phyloP scores from a whole-genome alignment of 805 yeast genomes.

The Cyberlindnera bimundalis region DNA sequence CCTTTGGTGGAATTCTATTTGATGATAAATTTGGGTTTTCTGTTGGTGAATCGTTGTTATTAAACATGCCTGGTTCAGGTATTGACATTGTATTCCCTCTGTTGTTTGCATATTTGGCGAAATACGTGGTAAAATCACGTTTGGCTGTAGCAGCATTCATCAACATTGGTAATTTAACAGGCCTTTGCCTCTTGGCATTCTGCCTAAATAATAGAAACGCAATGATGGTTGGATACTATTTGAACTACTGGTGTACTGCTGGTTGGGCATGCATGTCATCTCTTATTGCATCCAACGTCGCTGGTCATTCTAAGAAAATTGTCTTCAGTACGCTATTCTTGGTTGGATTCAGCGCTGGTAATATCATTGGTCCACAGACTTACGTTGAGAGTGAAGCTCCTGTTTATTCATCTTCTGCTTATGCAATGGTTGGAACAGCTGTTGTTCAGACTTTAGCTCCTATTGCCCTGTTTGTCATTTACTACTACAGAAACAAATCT shows the following conservation, averaged over 20 bases:
- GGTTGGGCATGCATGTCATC: constrained; percentile 34
- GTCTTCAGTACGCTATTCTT: constrained; percentile 54
- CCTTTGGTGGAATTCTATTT: constrained; percentile 16
- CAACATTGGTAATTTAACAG: constrained; percentile 22
- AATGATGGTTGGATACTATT: constrained; percentile 23
- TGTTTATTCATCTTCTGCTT: constrained; percentile 38
- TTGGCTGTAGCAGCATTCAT: constrained; percentile 22
- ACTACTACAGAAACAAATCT: constrained; percentile 29
- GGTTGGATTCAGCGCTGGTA: constrained; percentile 64
- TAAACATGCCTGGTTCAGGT: constrained; percentile 31
- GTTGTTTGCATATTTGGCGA: constrained; percentile 19
- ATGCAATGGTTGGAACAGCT: constrained; percentile 9
- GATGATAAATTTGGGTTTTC: constrained; percentile 14
- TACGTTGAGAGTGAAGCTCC: constrained; percentile 58
- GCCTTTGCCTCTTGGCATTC: constrained; percentile 34
- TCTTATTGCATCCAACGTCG: constrained; percentile 44
- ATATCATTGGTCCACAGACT: constrained; percentile 72
- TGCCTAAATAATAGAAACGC: constrained; percentile 30
- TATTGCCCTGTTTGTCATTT: constrained; percentile 2
- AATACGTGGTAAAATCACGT: constrained; percentile 24
- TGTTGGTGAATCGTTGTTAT: constrained; percentile 14
- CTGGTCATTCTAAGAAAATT: constrained; percentile 71
- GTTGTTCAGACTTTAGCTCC: constrained; percentile 10
- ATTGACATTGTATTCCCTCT: constrained; percentile 26
- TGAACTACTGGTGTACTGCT: constrained; percentile 35